Evolutionary conservation across 805 yeast genomes (phyloP).

Genomic region (Lachancea cidri): DNA sequence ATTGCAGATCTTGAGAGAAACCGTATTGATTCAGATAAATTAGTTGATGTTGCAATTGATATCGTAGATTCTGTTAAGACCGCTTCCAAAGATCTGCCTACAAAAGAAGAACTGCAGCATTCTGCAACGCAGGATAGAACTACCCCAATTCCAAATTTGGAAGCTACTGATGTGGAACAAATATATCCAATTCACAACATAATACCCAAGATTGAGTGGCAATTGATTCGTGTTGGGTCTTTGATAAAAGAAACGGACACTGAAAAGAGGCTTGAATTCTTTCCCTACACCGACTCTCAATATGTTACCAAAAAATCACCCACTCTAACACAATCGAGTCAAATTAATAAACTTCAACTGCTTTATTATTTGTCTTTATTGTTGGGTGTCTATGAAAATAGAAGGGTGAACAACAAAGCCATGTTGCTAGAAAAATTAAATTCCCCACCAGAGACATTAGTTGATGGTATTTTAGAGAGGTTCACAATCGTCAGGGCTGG

Average conservation of each 20-base stretch:
- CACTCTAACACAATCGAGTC: slow-evolving; percentile 38
- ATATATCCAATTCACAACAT: slow-evolving; percentile 70
- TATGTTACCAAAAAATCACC: slow-evolving; percentile 48
- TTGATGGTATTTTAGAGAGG: slow-evolving; percentile 65
- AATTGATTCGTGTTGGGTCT: slow-evolving; percentile 57
- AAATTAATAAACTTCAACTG: slow-evolving; percentile 56
- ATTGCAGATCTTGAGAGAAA: slow-evolving; percentile 76
- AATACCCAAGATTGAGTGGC: slow-evolving; percentile 63
- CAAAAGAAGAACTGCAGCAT: slow-evolving; percentile 56
- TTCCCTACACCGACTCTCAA: slow-evolving; percentile 59
- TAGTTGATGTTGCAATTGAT: slow-evolving; percentile 69
- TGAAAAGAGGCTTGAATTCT: slow-evolving; percentile 46
- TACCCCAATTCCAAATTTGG: slow-evolving; percentile 69
- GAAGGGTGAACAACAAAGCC: slow-evolving; percentile 57
- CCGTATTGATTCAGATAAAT: slow-evolving; percentile 76
- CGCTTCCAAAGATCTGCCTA: slow-evolving; percentile 68
- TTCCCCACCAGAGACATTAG: slow-evolving; percentile 64
- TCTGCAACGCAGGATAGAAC: slow-evolving; percentile 67
- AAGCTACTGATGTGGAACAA: slow-evolving; percentile 79
- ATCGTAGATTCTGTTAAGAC: slow-evolving; percentile 75
- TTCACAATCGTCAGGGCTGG: slow-evolving; percentile 67
- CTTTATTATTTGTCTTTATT: slow-evolving; percentile 77
- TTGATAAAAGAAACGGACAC: slow-evolving; percentile 49
- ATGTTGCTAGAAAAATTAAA: slow-evolving; percentile 56
- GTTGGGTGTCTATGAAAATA: slow-evolving; percentile 71